Base-by-base conservation (phyloP, 208 protist species). In the Vickermania ingenoplastis region DNA sequence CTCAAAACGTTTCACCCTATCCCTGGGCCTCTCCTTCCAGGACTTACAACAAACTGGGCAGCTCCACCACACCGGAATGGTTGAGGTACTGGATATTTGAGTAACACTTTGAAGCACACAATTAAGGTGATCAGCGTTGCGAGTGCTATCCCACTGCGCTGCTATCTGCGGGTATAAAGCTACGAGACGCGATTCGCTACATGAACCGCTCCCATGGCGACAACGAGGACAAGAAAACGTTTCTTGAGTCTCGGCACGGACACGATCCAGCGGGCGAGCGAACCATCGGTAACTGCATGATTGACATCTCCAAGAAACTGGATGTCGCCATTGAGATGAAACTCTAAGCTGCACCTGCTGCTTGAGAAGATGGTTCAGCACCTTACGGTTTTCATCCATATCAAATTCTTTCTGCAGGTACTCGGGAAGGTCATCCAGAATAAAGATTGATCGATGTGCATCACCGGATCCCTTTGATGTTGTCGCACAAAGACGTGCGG, bases 11-110 rank as follows among this genome's bases (percentile, higher is more conserved):
- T 69, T 55, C 1, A 91, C 69, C 29, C 84, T 77, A n/a, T 67
- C 74, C 3, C 67, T 55, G 17, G 88, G 73, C 0, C 72, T 53
- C 66, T 91, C 80, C n/a, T 61, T 54, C 81, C 84, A 91, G n/a
- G 79, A 22, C 1, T 56, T 60, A 3, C 31, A 22, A 61, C 84
- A 91, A 7, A 83, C 69, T 11, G 80, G 60, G 28, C 84, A 91
- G 5, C 25, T 53, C 78, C 80, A 91, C 81, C 84, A 91, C 36
- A 78, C 78, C 21, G 63, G 48, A 26, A 64, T 41, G 3, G 66
- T 45, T 0, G 75, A 81, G 1, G 71, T 68, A n/a, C 76, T 62
- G 25, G 59, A 70, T 7, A 86, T 74, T 49, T 75, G 65, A 4
- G 59, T 70, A 1, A 82, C 65, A n/a, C 59, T 61, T 14, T 77